Evolutionary conservation across 2,329 filamentous ascomycete species (phyloP).

Genomic region (Coccinonectria pachysandricola): DNA sequence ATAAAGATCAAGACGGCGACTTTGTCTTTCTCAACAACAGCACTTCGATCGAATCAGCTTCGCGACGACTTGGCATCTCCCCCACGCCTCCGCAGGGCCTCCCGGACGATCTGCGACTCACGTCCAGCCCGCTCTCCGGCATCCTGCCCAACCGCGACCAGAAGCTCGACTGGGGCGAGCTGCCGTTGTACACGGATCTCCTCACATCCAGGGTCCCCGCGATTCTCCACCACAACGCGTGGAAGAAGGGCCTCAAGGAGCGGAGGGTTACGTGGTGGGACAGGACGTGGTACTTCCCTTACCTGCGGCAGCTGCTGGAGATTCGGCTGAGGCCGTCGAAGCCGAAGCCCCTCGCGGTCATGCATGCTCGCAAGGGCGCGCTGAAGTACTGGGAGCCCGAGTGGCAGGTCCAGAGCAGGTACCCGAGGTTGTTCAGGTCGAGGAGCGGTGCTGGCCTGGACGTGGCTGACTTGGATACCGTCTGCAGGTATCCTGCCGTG

Average conservation of each 20-base stretch:
- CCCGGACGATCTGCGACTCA: constrained; percentile 5
- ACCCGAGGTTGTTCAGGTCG: too few species aligned
- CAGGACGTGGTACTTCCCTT: background rate
- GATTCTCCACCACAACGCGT: background rate
- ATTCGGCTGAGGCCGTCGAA: background rate
- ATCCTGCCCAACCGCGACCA: background rate
- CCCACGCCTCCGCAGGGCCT: constrained; percentile 4
- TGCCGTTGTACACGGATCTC: background rate
- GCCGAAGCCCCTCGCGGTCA: background rate
- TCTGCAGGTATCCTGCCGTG: background rate
- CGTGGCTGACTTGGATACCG: background rate
- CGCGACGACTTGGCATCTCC: constrained; percentile 1
- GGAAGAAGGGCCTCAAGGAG: background rate
- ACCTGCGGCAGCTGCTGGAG: background rate
- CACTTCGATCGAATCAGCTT: constrained; percentile 4
- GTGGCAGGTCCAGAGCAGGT: too few species aligned
- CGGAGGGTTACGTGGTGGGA: background rate
- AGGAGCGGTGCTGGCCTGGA: background rate
- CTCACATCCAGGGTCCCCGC: background rate
- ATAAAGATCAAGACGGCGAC: constrained; percentile 11
- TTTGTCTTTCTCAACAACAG: constrained; percentile 8
- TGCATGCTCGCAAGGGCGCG: background rate
- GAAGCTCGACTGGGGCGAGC: constrained; percentile 1
- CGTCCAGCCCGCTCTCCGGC: constrained; percentile 2
- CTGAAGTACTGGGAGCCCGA: background rate